These are phyloP conservation scores for Myxozyma geophila DNA, from an alignment of 805 yeast genomes.

Conservation along the genomic window DNA sequence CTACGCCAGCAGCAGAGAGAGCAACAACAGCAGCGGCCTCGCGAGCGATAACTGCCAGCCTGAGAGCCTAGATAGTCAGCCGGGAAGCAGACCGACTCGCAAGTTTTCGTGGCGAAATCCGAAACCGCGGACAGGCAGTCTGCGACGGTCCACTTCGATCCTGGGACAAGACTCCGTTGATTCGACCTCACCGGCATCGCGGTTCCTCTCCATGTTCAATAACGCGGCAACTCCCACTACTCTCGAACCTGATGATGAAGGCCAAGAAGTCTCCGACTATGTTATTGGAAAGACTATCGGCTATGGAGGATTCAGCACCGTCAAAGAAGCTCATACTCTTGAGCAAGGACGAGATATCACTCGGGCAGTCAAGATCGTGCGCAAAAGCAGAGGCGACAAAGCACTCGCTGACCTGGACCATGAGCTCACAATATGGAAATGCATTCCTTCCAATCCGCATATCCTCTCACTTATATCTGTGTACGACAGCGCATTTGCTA, in stretches of 20 bases:
- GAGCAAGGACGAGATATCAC: constrained; percentile 40
- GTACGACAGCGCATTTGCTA: constrained; percentile 61
- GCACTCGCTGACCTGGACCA: constrained; percentile 64
- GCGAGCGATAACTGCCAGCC: background rate
- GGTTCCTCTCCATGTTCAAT: constrained; percentile 26
- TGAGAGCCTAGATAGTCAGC: background rate
- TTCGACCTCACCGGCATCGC: constrained; percentile 30
- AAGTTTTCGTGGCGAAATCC: constrained; percentile 36
- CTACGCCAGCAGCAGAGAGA: background rate
- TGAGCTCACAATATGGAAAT: constrained; percentile 78
- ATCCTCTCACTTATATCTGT: constrained; percentile 66
- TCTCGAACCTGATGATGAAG: constrained; percentile 58
- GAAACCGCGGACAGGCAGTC: constrained; percentile 17
- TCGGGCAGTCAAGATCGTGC: constrained; percentile 64
- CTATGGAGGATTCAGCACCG: constrained; percentile 88
- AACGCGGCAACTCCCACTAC: background rate
- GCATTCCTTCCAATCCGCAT: constrained; percentile 61
- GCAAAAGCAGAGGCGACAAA: constrained; percentile 43
- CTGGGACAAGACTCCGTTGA: constrained; percentile 17
- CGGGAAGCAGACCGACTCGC: constrained; percentile 8
- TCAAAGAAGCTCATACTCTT: constrained; percentile 63
- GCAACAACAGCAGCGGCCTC: background rate
- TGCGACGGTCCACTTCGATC: constrained; percentile 26
- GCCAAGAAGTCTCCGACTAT: constrained; percentile 66
- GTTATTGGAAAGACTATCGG: constrained; percentile 76